A percentile compares a stretch with the other conserved stretches of the same genome.
Conservation (phyloP, 371 early-diverging fungal genomes). For the Syncephalastrum sp. region DNA sequence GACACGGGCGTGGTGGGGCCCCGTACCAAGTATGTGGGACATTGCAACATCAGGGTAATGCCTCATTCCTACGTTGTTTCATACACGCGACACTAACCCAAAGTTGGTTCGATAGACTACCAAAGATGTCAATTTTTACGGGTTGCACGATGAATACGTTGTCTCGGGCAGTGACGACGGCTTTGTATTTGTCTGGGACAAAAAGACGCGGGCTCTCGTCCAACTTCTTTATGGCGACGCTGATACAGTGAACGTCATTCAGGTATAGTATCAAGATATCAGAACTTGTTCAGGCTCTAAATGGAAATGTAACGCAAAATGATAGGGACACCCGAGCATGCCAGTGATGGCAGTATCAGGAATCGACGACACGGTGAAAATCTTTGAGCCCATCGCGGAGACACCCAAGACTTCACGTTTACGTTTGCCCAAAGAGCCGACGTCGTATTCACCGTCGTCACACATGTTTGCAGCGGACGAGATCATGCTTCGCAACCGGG, state of each 20-base stretch:
- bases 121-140: conserved; percentile 82
- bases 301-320: conserved; percentile 2
- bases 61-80: not conserved
- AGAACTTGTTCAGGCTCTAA: conserved; percentile 5
- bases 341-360: conserved; percentile 61
- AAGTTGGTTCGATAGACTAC: conserved; percentile 46
- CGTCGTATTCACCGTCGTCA: conserved; percentile 35
- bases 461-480: conserved; percentile 30
- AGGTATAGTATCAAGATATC: conserved; percentile 17
- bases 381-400: conserved; percentile 59
- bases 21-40: conserved; percentile 32
- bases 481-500: conserved; percentile 26
- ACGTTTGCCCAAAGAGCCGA: conserved; percentile 20
- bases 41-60: conserved; percentile 40
- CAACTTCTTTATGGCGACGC: conserved; percentile 67
- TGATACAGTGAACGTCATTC: conserved; percentile 63
- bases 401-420: conserved; percentile 24
- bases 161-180: conserved; percentile 84
- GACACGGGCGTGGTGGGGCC: conserved; percentile 26
- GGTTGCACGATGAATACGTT: conserved; percentile 65
- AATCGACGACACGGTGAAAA: conserved; percentile 74
- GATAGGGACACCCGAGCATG: conserved; percentile 43
- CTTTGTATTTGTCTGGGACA: conserved; percentile 74
- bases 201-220: conserved; percentile 56
- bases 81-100: not conserved